Conservation (phyloP, 1,284 basidiomycete species). For the Somion occarium region DNA sequence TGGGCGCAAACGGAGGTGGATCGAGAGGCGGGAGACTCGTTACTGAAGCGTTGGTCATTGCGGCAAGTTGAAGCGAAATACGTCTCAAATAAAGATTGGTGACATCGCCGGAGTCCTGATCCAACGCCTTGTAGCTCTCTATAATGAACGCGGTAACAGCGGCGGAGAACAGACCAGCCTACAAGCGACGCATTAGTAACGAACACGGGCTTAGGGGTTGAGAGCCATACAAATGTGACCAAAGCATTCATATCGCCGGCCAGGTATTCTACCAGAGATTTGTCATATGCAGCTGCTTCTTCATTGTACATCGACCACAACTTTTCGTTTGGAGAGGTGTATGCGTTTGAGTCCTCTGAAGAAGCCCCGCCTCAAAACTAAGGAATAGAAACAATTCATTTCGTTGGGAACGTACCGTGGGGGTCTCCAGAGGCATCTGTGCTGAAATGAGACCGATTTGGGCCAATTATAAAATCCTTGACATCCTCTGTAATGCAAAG, state of each 20-base stretch:
- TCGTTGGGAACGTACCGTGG: too few species aligned
- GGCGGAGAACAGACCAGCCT: constrained; percentile 6
- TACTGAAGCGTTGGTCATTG: neutral
- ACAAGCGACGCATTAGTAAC: neutral
- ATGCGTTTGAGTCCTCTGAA: too few species aligned
- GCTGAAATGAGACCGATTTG: too few species aligned
- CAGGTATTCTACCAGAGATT: neutral
- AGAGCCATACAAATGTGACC: neutral
- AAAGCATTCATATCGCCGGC: neutral
- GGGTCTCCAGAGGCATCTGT: too few species aligned
- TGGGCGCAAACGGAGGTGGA: neutral
- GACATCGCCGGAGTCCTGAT: neutral
- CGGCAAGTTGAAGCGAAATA: neutral
- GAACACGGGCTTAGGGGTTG: neutral
- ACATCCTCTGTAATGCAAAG: too few species aligned
- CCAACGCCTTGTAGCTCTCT: neutral
- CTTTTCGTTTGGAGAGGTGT: too few species aligned
- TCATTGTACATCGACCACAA: neutral
- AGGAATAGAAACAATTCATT: too few species aligned
- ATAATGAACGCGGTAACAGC: neutral
- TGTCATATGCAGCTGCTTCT: neutral
- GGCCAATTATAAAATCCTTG: too few species aligned
- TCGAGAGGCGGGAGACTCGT: neutral
- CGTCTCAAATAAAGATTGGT: neutral
- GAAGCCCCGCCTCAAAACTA: too few species aligned